phyloP scores from a whole-genome alignment of 768 basidiomycete genomes.

The Tubosaeta sp. region DNA sequence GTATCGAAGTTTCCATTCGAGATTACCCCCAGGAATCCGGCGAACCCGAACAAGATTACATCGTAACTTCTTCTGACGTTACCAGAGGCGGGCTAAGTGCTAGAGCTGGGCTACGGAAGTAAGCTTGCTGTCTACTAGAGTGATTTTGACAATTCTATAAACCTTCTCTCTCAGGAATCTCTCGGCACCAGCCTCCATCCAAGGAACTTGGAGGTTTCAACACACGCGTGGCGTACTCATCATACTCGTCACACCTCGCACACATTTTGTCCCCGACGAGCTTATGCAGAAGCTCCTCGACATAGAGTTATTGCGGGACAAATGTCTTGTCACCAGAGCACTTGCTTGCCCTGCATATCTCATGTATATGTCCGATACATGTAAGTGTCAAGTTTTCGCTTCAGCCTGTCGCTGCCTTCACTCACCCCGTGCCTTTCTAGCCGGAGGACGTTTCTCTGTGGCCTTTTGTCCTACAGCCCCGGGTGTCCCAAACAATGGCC shows the following conservation, averaged over 20 bases:
- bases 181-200: constrained; percentile 24
- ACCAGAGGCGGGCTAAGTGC: constrained; percentile 9
- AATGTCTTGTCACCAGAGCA: constrained; percentile 22
- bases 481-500: neutral
- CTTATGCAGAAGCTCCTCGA: constrained; percentile 1
- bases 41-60: constrained; percentile 14
- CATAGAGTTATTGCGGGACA: constrained; percentile 13
- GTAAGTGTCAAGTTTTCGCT: neutral
- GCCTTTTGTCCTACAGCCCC: constrained; percentile 1
- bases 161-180: neutral
- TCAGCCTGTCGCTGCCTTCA: neutral
- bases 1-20: neutral
- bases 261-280: constrained; percentile 8
- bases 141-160: too few relatives aligned
- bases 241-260: constrained; percentile 25
- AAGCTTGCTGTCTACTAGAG: neutral
- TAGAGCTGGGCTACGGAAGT: constrained; percentile 1
- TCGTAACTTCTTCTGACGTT: constrained; percentile 20
- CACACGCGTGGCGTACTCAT: constrained; percentile 26
- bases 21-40: constrained; percentile 1
- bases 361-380: constrained; percentile 20
- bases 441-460: constrained; percentile 9
- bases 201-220: constrained; percentile 27
- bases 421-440: neutral
- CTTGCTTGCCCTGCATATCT: constrained; percentile 27